phyloP scores from a whole-genome alignment of 139 green algal genomes.

The Auxenochlorella pyrenoidosa region DNA sequence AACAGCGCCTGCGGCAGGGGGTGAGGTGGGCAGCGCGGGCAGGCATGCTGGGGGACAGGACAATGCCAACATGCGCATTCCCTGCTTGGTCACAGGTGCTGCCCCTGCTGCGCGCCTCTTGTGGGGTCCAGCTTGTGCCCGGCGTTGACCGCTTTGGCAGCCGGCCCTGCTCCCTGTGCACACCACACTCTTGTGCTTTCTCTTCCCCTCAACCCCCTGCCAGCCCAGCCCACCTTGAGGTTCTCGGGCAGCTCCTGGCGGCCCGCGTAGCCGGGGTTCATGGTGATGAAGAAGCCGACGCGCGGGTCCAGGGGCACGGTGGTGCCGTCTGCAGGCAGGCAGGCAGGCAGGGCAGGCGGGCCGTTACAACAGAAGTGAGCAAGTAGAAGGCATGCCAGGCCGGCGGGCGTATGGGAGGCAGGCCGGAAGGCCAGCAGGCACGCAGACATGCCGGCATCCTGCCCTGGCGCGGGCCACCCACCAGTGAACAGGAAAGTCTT shows the following conservation, averaged over 20 bases:
- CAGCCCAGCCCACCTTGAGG: constrained; percentile 81
- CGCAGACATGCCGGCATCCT: too few relatives aligned
- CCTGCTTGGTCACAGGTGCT: too few relatives aligned
- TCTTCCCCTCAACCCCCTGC: background rate
- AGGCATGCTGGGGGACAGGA: too few relatives aligned
- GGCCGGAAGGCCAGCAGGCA: too few relatives aligned
- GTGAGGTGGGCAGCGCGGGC: background rate
- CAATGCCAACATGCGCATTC: too few relatives aligned
- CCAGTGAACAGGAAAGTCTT: constrained; percentile 92
- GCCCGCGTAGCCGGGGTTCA: constrained; percentile 95
- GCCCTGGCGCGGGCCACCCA: background rate
- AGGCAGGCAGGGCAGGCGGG: background rate
- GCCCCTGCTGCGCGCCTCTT: too few relatives aligned
- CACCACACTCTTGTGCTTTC: too few relatives aligned
- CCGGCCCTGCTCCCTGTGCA: too few relatives aligned
- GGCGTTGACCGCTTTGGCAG: too few relatives aligned
- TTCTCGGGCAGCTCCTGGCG: constrained; percentile 98
- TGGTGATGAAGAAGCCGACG: constrained; percentile 98
- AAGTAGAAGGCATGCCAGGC: background rate
- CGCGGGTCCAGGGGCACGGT: constrained; percentile 85
- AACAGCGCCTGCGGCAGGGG: constrained; percentile 77
- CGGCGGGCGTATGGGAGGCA: too few relatives aligned
- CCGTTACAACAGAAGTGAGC: background rate
- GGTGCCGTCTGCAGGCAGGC: constrained; percentile 72
- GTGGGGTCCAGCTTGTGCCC: too few relatives aligned